Evolutionary conservation across 1,139 yeast species (phyloP).

Genomic region (Sugiyamaella xylanicola): DNA sequence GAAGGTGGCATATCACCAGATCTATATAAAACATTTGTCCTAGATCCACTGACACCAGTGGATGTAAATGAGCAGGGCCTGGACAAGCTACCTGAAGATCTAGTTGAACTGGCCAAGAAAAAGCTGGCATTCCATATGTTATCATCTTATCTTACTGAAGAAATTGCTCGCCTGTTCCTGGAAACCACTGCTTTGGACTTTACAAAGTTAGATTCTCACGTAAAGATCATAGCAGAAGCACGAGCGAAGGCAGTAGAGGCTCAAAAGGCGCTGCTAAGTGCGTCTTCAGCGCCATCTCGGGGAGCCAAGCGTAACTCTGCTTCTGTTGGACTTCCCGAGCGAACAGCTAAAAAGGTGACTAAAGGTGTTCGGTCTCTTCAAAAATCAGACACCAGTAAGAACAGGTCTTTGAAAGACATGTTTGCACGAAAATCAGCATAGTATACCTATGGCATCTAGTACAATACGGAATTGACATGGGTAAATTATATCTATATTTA

Average conservation of each 20-base stretch:
- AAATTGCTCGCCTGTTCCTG: slow-evolving; percentile 28
- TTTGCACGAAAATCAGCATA: slow-evolving; percentile 29
- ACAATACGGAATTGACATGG: too few relatives aligned
- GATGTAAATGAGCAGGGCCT: slow-evolving; percentile 29
- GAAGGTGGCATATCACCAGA: slow-evolving; percentile 26
- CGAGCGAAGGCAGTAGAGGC: slow-evolving; percentile 26
- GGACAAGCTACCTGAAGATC: slow-evolving; percentile 31
- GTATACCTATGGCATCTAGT: too few relatives aligned
- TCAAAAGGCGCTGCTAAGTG: slow-evolving; percentile 26
- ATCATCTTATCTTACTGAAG: slow-evolving; percentile 36
- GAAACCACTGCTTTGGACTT: slow-evolving; percentile 30
- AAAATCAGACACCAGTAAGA: slow-evolving; percentile 28
- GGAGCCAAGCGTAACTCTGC: not conserved
- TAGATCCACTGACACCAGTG: slow-evolving; percentile 34
- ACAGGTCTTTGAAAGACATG: slow-evolving; percentile 33
- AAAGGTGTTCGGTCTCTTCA: slow-evolving; percentile 20
- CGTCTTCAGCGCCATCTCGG: slow-evolving; percentile 7
- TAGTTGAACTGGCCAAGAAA: slow-evolving; percentile 31
- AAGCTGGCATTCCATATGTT: slow-evolving; percentile 38
- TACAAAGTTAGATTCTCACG: slow-evolving; percentile 28
- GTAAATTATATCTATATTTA: too few relatives aligned
- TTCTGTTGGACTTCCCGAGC: slow-evolving; percentile 8
- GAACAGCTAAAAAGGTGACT: slow-evolving; percentile 17
- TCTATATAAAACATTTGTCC: slow-evolving; percentile 21
- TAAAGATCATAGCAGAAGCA: slow-evolving; percentile 26